Evolutionary conservation across 2,329 filamentous ascomycete genomes (phyloP), one percentile per base, ranked within the genome.

Genomic region (Neofusicoccum ribis): DNA sequence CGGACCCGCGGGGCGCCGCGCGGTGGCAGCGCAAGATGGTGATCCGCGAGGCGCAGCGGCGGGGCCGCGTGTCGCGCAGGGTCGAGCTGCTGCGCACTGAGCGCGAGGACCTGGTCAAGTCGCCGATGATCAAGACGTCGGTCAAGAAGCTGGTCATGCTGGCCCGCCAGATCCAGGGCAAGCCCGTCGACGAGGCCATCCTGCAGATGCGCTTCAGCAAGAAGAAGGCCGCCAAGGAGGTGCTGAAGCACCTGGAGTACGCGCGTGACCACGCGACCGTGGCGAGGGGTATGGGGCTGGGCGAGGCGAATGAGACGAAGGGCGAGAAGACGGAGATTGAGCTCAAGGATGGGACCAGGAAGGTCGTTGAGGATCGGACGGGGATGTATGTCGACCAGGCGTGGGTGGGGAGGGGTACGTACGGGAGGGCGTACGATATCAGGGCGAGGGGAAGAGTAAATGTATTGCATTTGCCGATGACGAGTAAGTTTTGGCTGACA

Each of bases 161-260:
- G 58, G 89, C 94, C 27, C 88, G 90, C 64, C 95, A 98, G 81
- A 95, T 99, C 73, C 85, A 88, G 2, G 95, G 95, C 70, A 98
- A 97, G 85, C 89, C 89, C n/a, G 84, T 99, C 67, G 92, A 96
- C 65, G 93, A 99, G 41, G 95, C 95, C 14, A 91, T 98, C 70
- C 81, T 91, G 63, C 95, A 99, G 83, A 97, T 99, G 92, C 87
- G 89, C 64, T 98, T 94, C 82, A 94, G 90, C 77, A 92, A 92
- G 83, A 99, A 99, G 86, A 94, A 93, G 82, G 91, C 90, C 68
- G 91, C 94, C 6, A 83, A 86, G 70, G 92, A 97, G 73, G 87
- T 98, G 34, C 82, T 86, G 70, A 89, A 88, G 73, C 91, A 95
- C 74, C 82, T 99, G 17, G 87, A 95, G 74, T 85, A 91, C 72